Evolutionary conservation across 1,284 basidiomycete genomes (phyloP).

Genomic region (Entoloma clypeatum): DNA sequence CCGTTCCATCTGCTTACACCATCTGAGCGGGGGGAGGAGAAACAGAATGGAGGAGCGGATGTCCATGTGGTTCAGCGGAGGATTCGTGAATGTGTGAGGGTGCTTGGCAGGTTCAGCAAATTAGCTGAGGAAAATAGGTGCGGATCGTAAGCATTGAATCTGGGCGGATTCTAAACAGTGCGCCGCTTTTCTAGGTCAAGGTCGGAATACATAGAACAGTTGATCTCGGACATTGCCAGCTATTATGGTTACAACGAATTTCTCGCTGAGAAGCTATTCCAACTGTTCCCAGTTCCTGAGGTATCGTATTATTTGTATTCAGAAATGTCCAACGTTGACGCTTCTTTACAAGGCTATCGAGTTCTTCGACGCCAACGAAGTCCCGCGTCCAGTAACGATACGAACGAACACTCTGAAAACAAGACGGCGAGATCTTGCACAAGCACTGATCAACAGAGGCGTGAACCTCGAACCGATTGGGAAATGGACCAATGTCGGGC

Average conservation of each 20-base stretch:
- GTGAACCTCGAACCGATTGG: conserved; percentile 98
- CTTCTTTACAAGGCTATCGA: conserved; percentile 74
- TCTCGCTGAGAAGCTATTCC: conserved; percentile 91
- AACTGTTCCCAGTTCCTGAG: conserved; percentile 91
- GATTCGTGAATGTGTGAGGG: conserved; percentile 84
- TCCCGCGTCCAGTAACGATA: conserved; percentile 95
- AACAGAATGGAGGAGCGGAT: conserved; percentile 68
- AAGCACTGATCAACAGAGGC: conserved; percentile 92
- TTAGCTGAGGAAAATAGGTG: conserved; percentile 71
- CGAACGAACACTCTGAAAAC: conserved; percentile 97
- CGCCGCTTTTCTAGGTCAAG: conserved; percentile 54
- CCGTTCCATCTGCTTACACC: conserved; percentile 76
- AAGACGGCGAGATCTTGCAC: conserved; percentile 90
- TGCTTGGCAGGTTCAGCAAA: conserved; percentile 74
- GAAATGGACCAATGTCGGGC: conserved; percentile 97
- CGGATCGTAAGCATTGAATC: conserved; percentile 26
- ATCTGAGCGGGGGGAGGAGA: conserved; percentile 80
- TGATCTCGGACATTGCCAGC: conserved; percentile 84
- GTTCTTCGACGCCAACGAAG: conserved; percentile 98
- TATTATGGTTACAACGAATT: conserved; percentile 99
- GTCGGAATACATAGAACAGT: conserved; percentile 87
- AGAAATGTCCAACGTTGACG: conserved; percentile 3
- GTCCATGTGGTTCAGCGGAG: conserved; percentile 83
- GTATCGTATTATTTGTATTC: conserved; percentile 38
- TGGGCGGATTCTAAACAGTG: conserved; percentile 14